A percentile compares a stretch with the other conserved stretches of the same genome.
phyloP scores from a whole-genome alignment of 108 stramenopile genomes.

The Fistulifera solaris region DNA sequence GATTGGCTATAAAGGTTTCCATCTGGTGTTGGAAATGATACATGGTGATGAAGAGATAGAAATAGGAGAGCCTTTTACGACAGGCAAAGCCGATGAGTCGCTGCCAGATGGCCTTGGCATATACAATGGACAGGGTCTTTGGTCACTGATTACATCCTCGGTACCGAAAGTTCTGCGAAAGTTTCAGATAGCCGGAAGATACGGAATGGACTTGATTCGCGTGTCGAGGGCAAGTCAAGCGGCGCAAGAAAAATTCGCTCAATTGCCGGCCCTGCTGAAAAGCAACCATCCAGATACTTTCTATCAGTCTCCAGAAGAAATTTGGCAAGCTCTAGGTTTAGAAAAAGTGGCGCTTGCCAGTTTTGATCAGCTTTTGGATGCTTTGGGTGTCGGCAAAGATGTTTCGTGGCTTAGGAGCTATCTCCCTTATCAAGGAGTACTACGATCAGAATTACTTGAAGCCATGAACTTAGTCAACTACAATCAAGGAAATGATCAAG shows the following conservation, averaged over 20 bases:
- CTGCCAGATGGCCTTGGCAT: constrained; percentile 21
- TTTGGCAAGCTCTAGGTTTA: constrained; percentile 52
- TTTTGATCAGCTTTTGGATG: constrained; percentile 51
- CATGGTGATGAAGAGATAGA: constrained; percentile 20
- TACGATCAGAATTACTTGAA: constrained; percentile 48
- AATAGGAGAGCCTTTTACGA: constrained; percentile 10
- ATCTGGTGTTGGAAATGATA: constrained; percentile 31
- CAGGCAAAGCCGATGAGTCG: constrained; percentile 16
- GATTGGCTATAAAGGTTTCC: constrained; percentile 38
- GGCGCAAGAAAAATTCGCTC: constrained; percentile 21
- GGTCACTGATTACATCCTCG: constrained; percentile 8
- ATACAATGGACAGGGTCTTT: constrained; percentile 19
- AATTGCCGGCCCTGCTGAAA: constrained; percentile 28
- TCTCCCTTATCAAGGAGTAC: constrained; percentile 33
- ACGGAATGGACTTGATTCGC: constrained; percentile 26
- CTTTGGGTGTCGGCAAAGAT: constrained; percentile 28
- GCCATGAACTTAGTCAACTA: constrained; percentile 58
- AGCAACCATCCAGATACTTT: constrained; percentile 35
- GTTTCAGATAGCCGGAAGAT: constrained; percentile 17
- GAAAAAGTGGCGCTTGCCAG: constrained; percentile 18
- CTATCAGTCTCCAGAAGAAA: constrained; percentile 54
- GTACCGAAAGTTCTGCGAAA: constrained; percentile 3
- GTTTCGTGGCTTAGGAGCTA: constrained; percentile 23
- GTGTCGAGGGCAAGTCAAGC: constrained; percentile 21
- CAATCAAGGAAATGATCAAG: constrained; percentile 53